Base-by-base conservation (phyloP, 192 early-diverging fungal species). In the Polychytrium aggregatum region DNA sequence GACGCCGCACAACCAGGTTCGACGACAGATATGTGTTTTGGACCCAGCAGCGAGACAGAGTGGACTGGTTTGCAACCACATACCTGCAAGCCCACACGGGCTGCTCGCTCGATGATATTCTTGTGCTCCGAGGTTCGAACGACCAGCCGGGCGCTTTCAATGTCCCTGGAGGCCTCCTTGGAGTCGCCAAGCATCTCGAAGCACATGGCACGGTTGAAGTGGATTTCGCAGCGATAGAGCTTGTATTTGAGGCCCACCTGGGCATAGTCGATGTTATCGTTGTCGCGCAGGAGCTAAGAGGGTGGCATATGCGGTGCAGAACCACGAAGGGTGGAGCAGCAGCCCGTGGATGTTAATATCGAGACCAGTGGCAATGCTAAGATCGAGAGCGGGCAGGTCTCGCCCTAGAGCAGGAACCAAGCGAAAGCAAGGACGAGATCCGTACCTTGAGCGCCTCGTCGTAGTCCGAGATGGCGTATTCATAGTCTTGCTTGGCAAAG, bases 211-310 rank as follows among this genome's bases (percentile, higher is more conserved):
- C 85, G 79, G 63, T 96, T 96, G 74, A 87, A 98, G 41, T 85
- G 60, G 11, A 92, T 81, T 64, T 98, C 86, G 60, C 85, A 96
- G 0, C 80, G 63, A 58, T 85, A 90, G 25, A 98, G 73, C 58
- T 88, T 87, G 69, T 84, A 92, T 21, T 82, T 70, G 30, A 96
- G 79, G 2, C 95, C 95, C 28, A 98, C 70, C 59, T 98, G 95
- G 50, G 80, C 79, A 59, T 98, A 98, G 65, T 98, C 90, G 50
- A 98, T 93, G 33, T 84, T 75, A 47, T 78, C 70, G 66, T 91
- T 93, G 44, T 84, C 84, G 2, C 65, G 62, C 33, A 72, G 57
- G 21, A 44, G 38, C 59, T 62, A 46, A 7, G 36, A 37, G 37
- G 17, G n/a, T n/a, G n/a, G n/a, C n/a, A n/a, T n/a, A n/a, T 59